Evolutionary conservation across 2,329 filamentous ascomycete genomes (phyloP), one percentile per base, ranked within the genome.

Genomic region (Taxawa tesnikishii): DNA sequence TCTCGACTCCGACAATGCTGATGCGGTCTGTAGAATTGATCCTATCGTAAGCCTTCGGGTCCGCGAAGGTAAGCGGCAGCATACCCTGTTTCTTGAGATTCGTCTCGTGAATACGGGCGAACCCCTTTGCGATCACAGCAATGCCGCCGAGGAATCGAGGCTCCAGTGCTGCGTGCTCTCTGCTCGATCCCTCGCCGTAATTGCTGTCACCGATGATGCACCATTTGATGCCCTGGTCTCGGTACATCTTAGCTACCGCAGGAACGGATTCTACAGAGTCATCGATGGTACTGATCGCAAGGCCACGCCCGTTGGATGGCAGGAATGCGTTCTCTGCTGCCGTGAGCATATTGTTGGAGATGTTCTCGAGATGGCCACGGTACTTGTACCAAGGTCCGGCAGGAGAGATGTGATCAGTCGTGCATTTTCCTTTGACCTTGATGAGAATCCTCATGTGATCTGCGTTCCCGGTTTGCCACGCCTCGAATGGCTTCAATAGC

Each of bases 11-110:
- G 53, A 85, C 64, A 38, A 98, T 68, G 59, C 94, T 87, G 48
- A 96, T 77, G 66, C 79, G 87, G 71, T 94, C 90, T 40, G 88
- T 79, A 45, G 85, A 81, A 58, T 80, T 75, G 62, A 98, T 87
- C 75, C 83, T 93, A 62, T 98, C 90, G 63, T 98, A 98, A 63
- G 98, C 90, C 58, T 80, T 88, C 36, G 88, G 88, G 57, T 96
- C 78, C 36, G 75, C 64, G 68, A 98, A 98, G 51, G 87, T 96
- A 45, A 98, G 74, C 53, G 90, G 90, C 67, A 98, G 82, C 88
- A 98, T 94, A 66, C 90, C 90, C 76, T 98, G 90, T 80, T 98
- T 98, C 83, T 98, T 98, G 70, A 98, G 67, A 76, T 98, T 98
- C 70, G 90, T 98, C 74, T 98, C 90, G 74, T 98, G 90, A 56